These are phyloP conservation scores for Quercus mongolica DNA, from an alignment of 306 rosid genomes.

Conservation along the genomic window DNA sequence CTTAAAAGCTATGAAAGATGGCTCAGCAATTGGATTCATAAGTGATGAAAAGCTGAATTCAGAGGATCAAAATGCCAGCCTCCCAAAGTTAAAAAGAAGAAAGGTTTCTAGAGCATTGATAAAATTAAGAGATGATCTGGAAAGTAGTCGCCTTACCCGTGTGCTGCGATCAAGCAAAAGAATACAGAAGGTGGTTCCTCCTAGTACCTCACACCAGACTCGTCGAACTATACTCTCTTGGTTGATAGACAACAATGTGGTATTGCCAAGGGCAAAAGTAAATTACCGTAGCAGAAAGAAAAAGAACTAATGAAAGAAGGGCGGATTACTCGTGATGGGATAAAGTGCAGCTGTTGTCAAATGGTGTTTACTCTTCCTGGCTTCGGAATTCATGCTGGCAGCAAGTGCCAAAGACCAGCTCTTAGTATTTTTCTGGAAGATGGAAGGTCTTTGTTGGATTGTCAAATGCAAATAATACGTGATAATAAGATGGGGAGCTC, in stretches of 20 bases:
- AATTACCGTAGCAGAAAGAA: constrained; percentile 30
- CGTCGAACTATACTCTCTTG: constrained; percentile 69
- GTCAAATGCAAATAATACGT: constrained; percentile 45
- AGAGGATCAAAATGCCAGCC: constrained; percentile 23
- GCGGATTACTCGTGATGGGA: constrained; percentile 61
- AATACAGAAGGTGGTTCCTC: constrained; percentile 42
- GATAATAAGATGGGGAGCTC: constrained; percentile 22
- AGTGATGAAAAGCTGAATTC: constrained; percentile 23
- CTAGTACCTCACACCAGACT: constrained; percentile 39
- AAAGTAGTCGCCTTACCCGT: constrained; percentile 10
- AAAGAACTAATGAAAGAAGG: constrained; percentile 36
- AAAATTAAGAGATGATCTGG: constrained; percentile 10
- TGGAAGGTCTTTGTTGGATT: constrained; percentile 68
- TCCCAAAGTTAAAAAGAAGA: constrained; percentile 25
- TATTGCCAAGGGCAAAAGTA: constrained; percentile 74
- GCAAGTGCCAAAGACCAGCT: constrained; percentile 37
- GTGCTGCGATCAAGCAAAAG: constrained; percentile 54
- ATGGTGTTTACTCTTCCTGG: constrained; percentile 37
- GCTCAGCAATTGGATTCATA: constrained; percentile 20
- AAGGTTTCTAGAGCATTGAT: constrained; percentile 10
- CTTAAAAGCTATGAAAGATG: constrained; percentile 9
- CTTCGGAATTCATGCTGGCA: constrained; percentile 61
- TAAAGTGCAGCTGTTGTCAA: constrained; percentile 74
- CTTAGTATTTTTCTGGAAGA: constrained; percentile 57
- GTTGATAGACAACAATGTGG: constrained; percentile 67